A percentile compares a stretch with the other conserved stretches of the same genome.
phyloP scores from a whole-genome alignment of 805 yeast species.

The Maudiozyma saulgeensis region DNA sequence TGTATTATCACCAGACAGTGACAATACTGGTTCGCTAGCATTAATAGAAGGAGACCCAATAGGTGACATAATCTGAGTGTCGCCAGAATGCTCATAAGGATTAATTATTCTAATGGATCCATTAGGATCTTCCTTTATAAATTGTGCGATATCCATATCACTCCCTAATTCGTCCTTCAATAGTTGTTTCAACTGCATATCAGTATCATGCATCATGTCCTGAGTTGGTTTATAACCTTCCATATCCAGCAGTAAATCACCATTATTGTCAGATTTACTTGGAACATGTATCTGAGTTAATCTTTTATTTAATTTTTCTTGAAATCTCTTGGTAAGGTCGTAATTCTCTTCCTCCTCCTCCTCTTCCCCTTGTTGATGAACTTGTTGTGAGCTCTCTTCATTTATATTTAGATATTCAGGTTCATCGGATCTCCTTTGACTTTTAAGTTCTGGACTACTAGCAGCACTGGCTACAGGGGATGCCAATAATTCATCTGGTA shows the following conservation, averaged over 20 bases:
- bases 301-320: slow-evolving; percentile 47
- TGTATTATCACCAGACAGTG: neutral
- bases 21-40: slow-evolving; percentile 10
- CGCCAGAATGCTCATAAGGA: slow-evolving; percentile 18
- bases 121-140: slow-evolving; percentile 48
- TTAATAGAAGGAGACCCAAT: slow-evolving; percentile 16
- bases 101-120: slow-evolving; percentile 56
- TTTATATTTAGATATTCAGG: slow-evolving; percentile 29
- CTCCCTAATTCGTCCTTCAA: slow-evolving; percentile 66
- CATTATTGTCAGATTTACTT: slow-evolving; percentile 76
- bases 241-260: slow-evolving; percentile 85
- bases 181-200: slow-evolving; percentile 61
- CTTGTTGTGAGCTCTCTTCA: slow-evolving; percentile 3
- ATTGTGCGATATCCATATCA: slow-evolving; percentile 36
- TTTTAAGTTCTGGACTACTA: slow-evolving; percentile 42
- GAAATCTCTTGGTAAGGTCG: slow-evolving; percentile 11
- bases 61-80: slow-evolving; percentile 8
- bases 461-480: slow-evolving; percentile 73
- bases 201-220: slow-evolving; percentile 66
- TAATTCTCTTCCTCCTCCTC: neutral
- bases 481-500: slow-evolving; percentile 72
- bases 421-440: slow-evolving; percentile 21
- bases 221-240: slow-evolving; percentile 90
- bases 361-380: neutral
- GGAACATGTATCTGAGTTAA: slow-evolving; percentile 72